Percentiles rank a stretch among this genome's conserved stretches.
These are phyloP conservation scores for Colletotrichum theobromicola DNA, from an alignment of 2,329 filamentous ascomycete species.

Conservation along the genomic window DNA sequence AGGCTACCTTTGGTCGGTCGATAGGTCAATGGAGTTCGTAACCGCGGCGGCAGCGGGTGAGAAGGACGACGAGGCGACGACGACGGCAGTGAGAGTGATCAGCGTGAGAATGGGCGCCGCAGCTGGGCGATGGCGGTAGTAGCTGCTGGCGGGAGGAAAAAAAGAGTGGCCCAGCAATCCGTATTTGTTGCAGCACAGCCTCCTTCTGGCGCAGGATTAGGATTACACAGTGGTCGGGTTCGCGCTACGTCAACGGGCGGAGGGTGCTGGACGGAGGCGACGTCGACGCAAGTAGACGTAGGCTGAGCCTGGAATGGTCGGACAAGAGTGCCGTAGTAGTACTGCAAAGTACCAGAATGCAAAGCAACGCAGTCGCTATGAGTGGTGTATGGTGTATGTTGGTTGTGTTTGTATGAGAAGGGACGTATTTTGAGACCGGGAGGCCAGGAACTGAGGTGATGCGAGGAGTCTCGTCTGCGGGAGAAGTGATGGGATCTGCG, in stretches of 20 bases:
- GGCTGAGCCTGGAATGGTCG: background rate
- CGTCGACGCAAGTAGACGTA: background rate
- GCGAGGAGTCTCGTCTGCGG: conserved; percentile 7
- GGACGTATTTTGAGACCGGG: background rate
- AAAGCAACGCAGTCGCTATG: conserved; percentile 21
- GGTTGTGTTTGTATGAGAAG: background rate
- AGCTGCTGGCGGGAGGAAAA: conserved; percentile 13
- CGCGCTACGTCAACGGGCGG: conserved; percentile 20
- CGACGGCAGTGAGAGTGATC: background rate
- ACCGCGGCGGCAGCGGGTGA: background rate
- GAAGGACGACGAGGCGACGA: background rate
- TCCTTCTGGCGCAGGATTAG: conserved; percentile 28
- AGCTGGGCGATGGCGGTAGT: background rate
- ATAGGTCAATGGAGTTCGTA: background rate
- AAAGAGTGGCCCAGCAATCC: conserved; percentile 20
- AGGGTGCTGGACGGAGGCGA: background rate
- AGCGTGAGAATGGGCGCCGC: background rate
- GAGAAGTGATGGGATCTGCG: conserved; percentile 19
- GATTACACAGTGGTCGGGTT: conserved; percentile 19
- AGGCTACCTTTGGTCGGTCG: conserved; percentile 5
- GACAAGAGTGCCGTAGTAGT: background rate
- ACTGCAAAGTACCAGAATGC: background rate
- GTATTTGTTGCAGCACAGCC: conserved; percentile 31
- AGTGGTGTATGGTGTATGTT: conserved; percentile 1
- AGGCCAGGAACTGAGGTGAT: conserved; percentile 6